phyloP scores from a whole-genome alignment of 495 filamentous ascomycete species.

The Evansstolkia leycettana region DNA sequence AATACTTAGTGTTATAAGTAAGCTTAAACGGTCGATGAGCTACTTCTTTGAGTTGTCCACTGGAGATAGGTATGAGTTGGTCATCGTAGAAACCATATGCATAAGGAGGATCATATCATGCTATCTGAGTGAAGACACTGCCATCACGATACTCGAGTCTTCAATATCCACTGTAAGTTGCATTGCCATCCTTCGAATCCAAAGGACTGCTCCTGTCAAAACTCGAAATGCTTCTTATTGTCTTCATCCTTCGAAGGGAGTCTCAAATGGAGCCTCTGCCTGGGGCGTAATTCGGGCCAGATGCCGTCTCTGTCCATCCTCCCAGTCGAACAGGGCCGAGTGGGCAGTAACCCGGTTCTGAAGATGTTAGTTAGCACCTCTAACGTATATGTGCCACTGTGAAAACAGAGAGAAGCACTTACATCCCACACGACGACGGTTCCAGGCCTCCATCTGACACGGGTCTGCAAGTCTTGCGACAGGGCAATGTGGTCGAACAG shows the following conservation, averaged over 20 bases:
- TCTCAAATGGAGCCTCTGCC: slow-evolving; percentile 62
- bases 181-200: too few species aligned
- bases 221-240: too few species aligned
- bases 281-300: slow-evolving; percentile 77
- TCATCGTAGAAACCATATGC: too few species aligned
- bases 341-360: slow-evolving; percentile 66
- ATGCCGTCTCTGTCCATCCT: slow-evolving; percentile 66
- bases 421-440: slow-evolving; percentile 55
- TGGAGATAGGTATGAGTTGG: too few species aligned
- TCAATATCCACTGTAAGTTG: too few species aligned
- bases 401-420: slow-evolving; percentile 8
- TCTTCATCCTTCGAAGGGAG: slow-evolving; percentile 36
- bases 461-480: slow-evolving; percentile 44
- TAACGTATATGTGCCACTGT: slow-evolving; percentile 2
- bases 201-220: too few species aligned
- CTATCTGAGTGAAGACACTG: too few species aligned
- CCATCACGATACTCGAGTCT: too few species aligned
- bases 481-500: slow-evolving; percentile 51
- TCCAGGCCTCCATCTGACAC: slow-evolving; percentile 43
- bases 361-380: slow-evolving; percentile 3
- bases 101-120: too few species aligned
- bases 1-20: too few species aligned
- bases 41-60: too few species aligned
- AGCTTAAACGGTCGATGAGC: too few species aligned
- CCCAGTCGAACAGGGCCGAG: slow-evolving; percentile 72